Evolutionary conservation across 192 early-diverging fungal genomes (phyloP).

Genomic region (Linderina pennispora): DNA sequence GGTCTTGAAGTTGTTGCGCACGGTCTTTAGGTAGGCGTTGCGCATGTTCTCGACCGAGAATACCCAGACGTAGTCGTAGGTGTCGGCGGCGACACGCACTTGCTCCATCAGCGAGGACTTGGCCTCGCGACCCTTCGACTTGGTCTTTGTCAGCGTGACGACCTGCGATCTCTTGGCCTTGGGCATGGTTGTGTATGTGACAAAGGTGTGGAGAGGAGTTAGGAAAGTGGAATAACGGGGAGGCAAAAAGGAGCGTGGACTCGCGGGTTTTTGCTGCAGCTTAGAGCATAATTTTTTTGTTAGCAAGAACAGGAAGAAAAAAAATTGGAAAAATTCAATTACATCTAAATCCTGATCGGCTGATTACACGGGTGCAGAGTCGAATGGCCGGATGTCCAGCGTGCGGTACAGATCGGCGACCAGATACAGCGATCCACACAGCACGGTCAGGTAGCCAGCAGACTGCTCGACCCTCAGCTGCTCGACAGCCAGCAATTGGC

Average conservation of each 20-base stretch:
- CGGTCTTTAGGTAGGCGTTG: conserved; percentile 85
- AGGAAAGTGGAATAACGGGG: no score
- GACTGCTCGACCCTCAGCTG: conserved; percentile 13
- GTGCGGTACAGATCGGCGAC: conserved; percentile 69
- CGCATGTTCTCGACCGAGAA: conserved; percentile 89
- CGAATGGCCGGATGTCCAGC: conserved; percentile 31
- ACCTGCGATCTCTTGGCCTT: conserved; percentile 60
- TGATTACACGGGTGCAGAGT: conserved; percentile 1
- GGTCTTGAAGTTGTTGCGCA: conserved; percentile 64
- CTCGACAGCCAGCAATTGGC: conserved; percentile 39
- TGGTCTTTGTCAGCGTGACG: conserved; percentile 69
- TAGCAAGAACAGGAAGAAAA: conserved; percentile 5
- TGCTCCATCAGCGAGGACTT: conserved; percentile 70
- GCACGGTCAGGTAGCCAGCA: conserved; percentile 51
- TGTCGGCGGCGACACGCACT: conserved; percentile 56
- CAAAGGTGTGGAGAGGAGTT: no score
- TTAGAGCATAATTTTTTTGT: conserved; percentile 3
- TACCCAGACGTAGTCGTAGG: conserved; percentile 75
- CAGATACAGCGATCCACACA: conserved; percentile 84
- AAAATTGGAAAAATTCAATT: conserved; percentile 4
- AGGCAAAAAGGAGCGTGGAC: no score
- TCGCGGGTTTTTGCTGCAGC: no score
- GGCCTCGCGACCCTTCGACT: conserved; percentile 74
- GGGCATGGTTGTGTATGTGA: conserved; percentile 49
- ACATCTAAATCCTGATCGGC: conserved; percentile 4